Evolutionary conservation across 2,329 filamentous ascomycete species (phyloP).

Genomic region (Colletotrichum plurivorum): DNA sequence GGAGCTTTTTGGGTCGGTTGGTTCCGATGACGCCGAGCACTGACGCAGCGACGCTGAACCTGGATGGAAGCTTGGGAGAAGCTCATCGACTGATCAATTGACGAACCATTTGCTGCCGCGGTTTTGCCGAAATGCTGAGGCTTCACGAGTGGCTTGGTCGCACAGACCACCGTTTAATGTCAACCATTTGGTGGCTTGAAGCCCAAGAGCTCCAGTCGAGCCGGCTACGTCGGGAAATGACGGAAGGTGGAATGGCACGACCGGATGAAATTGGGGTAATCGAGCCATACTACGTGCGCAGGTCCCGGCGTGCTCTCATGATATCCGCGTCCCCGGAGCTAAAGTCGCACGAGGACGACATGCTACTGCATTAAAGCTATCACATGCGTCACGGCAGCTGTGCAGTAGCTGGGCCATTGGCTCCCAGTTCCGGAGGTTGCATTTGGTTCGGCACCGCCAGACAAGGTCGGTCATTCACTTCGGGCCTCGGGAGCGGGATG

Average conservation of each 20-base stretch:
- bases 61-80: too few relatives aligned
- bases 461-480: slow-evolving; percentile 3
- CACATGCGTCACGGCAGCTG: slow-evolving; percentile 26
- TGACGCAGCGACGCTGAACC: neutral
- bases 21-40: slow-evolving; percentile 23
- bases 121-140: neutral
- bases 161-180: slow-evolving; percentile 1
- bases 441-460: neutral
- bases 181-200: slow-evolving; percentile 8
- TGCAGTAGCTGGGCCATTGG: slow-evolving; percentile 22
- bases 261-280: slow-evolving; percentile 30
- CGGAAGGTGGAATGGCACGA: slow-evolving; percentile 28
- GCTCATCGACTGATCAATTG: too few relatives aligned
- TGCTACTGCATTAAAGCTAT: slow-evolving; percentile 18
- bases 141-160: neutral
- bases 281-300: neutral
- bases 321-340: slow-evolving; percentile 24
- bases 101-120: neutral
- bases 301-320: neutral
- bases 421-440: slow-evolving; percentile 12
- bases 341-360: slow-evolving; percentile 21
- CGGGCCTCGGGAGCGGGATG: neutral
- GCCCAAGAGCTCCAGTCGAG: neutral
- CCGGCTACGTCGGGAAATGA: slow-evolving; percentile 38
- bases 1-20: neutral